Evolutionary conservation across 2,329 filamentous ascomycete genomes (phyloP).

Genomic region (Botryotinia narcissicola): DNA sequence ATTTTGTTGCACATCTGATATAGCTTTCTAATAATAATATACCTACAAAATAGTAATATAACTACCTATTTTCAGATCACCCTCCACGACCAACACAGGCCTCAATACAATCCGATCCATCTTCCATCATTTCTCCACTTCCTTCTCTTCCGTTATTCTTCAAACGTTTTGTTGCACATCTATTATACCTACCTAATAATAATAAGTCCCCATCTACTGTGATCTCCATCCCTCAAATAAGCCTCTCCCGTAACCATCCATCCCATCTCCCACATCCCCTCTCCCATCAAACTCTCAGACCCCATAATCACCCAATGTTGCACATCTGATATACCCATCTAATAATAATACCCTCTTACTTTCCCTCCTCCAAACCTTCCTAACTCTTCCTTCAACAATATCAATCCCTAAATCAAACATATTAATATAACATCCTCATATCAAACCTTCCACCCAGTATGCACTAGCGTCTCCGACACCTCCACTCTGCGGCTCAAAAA

Average conservation of each 20-base stretch:
- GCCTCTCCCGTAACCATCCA: neutral
- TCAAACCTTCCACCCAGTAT: neutral
- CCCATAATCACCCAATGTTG: neutral
- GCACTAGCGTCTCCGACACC: neutral
- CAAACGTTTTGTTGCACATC: neutral
- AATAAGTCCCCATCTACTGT: neutral
- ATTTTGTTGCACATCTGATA: conserved; percentile 9
- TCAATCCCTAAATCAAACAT: neutral
- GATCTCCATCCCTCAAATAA: neutral
- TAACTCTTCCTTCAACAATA: neutral
- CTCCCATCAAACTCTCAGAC: neutral
- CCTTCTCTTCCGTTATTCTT: neutral
- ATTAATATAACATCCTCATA: neutral
- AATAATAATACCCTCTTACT: conserved; percentile 8
- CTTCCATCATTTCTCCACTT: neutral
- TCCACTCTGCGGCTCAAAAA: neutral
- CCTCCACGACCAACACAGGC: neutral
- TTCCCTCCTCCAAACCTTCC: neutral
- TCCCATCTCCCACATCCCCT: neutral
- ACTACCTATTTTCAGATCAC: neutral
- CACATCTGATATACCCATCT: conserved; percentile 15
- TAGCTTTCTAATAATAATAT: conserved; percentile 8
- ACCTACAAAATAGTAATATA: neutral
- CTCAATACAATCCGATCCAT: neutral
- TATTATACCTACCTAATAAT: conserved; percentile 2